Evolutionary conservation across 495 filamentous ascomycete species (phyloP), one percentile per base, ranked within the genome.

Genomic region (Bathelium albidoporum): DNA sequence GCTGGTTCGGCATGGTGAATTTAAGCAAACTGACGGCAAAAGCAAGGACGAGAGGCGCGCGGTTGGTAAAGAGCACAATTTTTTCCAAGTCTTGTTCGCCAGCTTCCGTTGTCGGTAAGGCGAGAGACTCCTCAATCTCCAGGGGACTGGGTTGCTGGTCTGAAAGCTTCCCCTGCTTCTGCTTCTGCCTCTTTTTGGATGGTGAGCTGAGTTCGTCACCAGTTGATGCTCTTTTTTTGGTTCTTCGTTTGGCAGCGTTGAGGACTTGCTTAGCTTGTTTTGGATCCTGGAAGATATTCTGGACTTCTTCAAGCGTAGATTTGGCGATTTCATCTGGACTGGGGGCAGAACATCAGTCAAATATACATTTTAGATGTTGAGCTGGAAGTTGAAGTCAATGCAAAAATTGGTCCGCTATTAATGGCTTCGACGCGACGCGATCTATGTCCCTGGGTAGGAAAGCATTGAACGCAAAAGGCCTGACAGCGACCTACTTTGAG

Each of bases 1-100:
- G 90, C 70, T 95, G 90, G 64, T 87, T 84, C 0, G 89, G 88
- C 85, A 90, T 92, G 0, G 89, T 91, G 68, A 86, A 84, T 60
- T 86, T 86, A 53, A 92, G 68, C 59, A 92, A 71, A 63, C 81
- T 81, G 18, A 91, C 81, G 1, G 87, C 87, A 74, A 93, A 94
- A 7, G 90, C 90, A 20, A 95, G 76, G 11, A 93, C 86, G 29
- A 95, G 76, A 5, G 90, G 90, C 14, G 90, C 90, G 39, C 90
- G 78, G 70, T 94, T 95, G 11, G 89, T 93, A 52, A 83, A 73
- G 0, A 95, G 66, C 14, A 80, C 73, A n/a, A 80, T 82, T 11
- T 75, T 70, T 4, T 74, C 73, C 12, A 93, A 80, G 36, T 79
- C 75, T 26, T 84, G 81, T 69, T 90, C 88, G 29, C 82, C 78